phyloP scores from a whole-genome alignment of 2,329 filamentous ascomycete genomes.

The Lasiodiplodia gonubiensis region DNA sequence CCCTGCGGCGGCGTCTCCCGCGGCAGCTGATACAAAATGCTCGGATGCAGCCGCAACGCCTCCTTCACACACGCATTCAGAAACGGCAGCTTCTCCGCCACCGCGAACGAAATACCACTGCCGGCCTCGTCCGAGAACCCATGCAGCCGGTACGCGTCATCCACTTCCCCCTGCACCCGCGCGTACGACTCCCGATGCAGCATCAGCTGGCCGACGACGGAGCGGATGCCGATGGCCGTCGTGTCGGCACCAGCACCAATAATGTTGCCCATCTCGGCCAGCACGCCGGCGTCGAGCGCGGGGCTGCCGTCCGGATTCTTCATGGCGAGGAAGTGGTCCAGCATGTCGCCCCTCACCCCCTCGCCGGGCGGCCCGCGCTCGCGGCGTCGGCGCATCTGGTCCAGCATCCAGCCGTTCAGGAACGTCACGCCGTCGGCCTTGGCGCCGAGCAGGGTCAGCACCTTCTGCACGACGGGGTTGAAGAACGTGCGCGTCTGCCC shows the following conservation, averaged over 20 bases:
- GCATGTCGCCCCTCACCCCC: background rate
- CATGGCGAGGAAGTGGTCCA: constrained; percentile 12
- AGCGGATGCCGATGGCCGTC: constrained; percentile 55
- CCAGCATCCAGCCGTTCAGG: background rate
- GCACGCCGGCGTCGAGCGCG: background rate
- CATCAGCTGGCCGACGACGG: constrained; percentile 53
- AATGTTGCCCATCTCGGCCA: constrained; percentile 19
- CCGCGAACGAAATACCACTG: background rate
- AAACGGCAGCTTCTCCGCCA: constrained; percentile 54
- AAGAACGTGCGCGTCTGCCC: background rate
- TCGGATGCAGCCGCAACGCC: constrained; percentile 59
- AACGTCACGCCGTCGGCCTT: background rate
- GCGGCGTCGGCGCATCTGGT: background rate
- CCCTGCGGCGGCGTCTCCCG: constrained; percentile 44
- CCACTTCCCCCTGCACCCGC: background rate
- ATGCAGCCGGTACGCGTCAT: background rate
- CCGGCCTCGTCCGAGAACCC: background rate
- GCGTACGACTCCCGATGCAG: background rate
- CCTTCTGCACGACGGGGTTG: background rate
- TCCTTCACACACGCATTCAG: constrained; percentile 61
- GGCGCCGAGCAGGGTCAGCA: background rate
- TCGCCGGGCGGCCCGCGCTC: background rate
- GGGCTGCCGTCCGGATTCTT: background rate
- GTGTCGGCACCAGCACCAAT: constrained; percentile 51
- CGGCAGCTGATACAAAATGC: constrained; percentile 49